A percentile compares a stretch with the other conserved stretches of the same genome.
Evolutionary conservation across 202 grass and related monocot genomes (phyloP).

Genomic region (Elaeis oleifera): DNA sequence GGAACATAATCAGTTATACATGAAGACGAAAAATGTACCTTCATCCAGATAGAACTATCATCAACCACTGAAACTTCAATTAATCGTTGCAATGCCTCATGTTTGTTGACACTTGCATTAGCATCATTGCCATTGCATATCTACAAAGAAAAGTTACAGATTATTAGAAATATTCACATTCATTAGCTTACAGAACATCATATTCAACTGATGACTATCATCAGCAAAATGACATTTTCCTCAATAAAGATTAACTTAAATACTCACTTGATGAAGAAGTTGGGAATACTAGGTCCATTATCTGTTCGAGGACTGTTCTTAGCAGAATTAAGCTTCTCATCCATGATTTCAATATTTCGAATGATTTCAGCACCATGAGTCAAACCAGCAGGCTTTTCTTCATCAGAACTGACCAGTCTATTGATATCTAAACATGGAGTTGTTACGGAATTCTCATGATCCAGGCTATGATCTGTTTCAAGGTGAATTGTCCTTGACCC

Average conservation of each 20-base stretch:
- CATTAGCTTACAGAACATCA: too few species aligned
- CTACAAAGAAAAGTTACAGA: slow-evolving; percentile 25
- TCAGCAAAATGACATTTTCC: too few species aligned
- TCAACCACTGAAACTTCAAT: slow-evolving; percentile 63
- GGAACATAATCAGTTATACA: too few species aligned
- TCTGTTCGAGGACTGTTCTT: slow-evolving; percentile 51
- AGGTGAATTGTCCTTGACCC: slow-evolving; percentile 61
- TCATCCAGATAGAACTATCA: slow-evolving; percentile 78
- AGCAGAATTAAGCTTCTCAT: slow-evolving; percentile 45
- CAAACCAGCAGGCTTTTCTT: slow-evolving; percentile 45
- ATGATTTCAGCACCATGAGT: slow-evolving; percentile 26
- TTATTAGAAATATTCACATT: too few species aligned
- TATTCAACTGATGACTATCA: too few species aligned
- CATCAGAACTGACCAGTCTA: slow-evolving; percentile 39
- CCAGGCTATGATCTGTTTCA: slow-evolving; percentile 53
- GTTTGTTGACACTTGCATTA: slow-evolving; percentile 58
- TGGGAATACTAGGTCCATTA: slow-evolving; percentile 70
- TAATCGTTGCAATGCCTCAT: slow-evolving; percentile 69
- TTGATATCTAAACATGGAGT: slow-evolving; percentile 67
- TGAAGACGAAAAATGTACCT: slow-evolving; percentile 43
- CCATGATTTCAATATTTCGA: slow-evolving; percentile 35
- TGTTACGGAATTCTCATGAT: slow-evolving; percentile 44
- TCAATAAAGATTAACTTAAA: slow-evolving; percentile 8
- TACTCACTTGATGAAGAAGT: slow-evolving; percentile 77
- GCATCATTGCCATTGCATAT: slow-evolving; percentile 63